Evolutionary conservation across 768 basidiomycete species (phyloP), one percentile per base, ranked within the genome.

Genomic region (Leccinum boreale): DNA sequence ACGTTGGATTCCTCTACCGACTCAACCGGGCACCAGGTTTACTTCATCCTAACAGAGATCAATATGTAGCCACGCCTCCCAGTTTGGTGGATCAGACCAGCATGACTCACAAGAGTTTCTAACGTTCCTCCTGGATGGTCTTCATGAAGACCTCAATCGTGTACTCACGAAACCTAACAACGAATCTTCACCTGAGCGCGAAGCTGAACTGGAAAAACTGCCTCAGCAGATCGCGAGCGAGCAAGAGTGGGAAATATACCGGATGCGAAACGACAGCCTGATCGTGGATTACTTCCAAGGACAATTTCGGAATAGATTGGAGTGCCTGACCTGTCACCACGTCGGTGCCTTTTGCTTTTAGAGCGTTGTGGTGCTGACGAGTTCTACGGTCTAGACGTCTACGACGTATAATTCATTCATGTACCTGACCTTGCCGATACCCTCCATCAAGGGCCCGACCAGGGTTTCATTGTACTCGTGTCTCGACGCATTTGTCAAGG

Each of bases 51-150:
- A 26, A 28, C 59, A 87, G 85, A 82, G 79, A 73, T 80, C 78
- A 56, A 83, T 80, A 69, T 90, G 75, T 74, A 79, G 59, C 50
- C 81, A 80, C 62, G 85, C 84, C 1, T 73, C 79, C 8, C 89
- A 92, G 69, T 97, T 96, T 71, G 82, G 84, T 33, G 92, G 92
- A 2, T 81, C 85, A 15, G 88, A 94, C 63, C 96, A 99, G 70
- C 96, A 99, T 65, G 96, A 99, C 73, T 94, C 94, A 21, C 97
- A 98, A 72, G 96, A 99, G 74, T 97, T 98, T 73, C 78, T 99
- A 42, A 90, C 86, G 23, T 95, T 96, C 78, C 80, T 99, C 26
- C 79, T 99, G 55, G 97, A 98, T 67, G 92, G 90, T 15, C 84
- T 94, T 26, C 91, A 94, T 66, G 93, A 95, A 67, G 91, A 93